Evolutionary conservation across 2,329 filamentous ascomycete species (phyloP), one percentile per base, ranked within the genome.

Genomic region (Calcarisporium arbuscula): DNA sequence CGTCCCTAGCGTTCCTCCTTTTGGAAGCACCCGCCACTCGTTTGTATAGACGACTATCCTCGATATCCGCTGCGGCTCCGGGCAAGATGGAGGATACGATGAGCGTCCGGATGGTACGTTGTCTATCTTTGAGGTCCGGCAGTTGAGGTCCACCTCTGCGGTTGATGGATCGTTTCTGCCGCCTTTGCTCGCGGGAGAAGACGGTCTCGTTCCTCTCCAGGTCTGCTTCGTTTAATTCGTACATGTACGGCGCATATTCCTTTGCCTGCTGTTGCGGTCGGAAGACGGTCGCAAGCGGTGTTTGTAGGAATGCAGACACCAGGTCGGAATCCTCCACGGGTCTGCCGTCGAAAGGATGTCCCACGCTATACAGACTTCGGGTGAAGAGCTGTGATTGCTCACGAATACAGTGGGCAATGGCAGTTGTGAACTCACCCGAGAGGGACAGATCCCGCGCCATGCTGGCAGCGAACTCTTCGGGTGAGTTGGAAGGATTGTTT

Each of bases 301-400:
- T 88, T 18, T 85, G 82, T 21, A 96, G 68, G 62, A 98, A 94
- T 36, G 86, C 82, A 35, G 84, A 71, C 39, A 86, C 78, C 18
- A 98, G 74, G 53, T 98, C 92, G 6, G 87, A 78, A 54, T 98
- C 92, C 47, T 96, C 92, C 16, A 96, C 74, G 3, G 88, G 88
- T 22, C 92, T 77, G 32, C 92, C 92, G 55, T 98, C 92, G 51
- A 98, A 98, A 18, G 88, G 82, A 64, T 98, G 89, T 3, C 89
- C 88, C 34, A 94, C 78, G 50, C 92, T 86, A 62, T 95, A 96
- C 40, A 98, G 67, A 52, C 88, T 94, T 56, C 87, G 84, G 6
- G 88, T 94, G 58, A 95, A 98, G 19, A 96, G 74, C 56, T 98
- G 92, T 26, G 82, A 80, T 61, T 98, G 92, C 60, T 98, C 92